These are phyloP conservation scores for Rhodotorula kratochvilovae DNA, from an alignment of 768 basidiomycete species.

Conservation along the genomic window DNA sequence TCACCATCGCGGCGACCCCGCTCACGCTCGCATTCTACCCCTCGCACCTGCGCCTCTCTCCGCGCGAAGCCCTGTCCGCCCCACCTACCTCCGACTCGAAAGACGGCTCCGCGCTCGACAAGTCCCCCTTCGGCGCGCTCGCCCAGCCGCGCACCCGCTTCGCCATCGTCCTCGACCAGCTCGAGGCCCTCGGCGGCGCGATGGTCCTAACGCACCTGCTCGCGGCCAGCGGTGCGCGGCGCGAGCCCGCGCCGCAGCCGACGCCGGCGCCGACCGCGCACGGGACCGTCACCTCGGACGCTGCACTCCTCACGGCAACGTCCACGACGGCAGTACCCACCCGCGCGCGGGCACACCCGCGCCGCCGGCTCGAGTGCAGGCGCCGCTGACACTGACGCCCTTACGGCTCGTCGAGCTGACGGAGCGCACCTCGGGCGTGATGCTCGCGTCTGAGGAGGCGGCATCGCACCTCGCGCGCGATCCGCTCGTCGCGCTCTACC, in stretches of 20 bases:
- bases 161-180: constrained; percentile 79
- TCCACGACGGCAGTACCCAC: not conserved
- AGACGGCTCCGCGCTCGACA: not conserved
- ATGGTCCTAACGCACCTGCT: constrained; percentile 87
- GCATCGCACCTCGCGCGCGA: constrained; percentile 69
- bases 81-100: not conserved
- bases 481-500: constrained; percentile 66
- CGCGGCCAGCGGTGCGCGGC: constrained; percentile 39
- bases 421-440: constrained; percentile 76
- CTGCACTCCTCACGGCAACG: not conserved
- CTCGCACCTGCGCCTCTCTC: constrained; percentile 52
- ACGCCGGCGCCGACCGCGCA: not conserved
- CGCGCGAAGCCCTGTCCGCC: not conserved
- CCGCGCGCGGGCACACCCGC: not conserved
- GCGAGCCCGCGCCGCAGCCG: too few species aligned
- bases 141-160: constrained; percentile 56
- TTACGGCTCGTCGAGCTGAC: constrained; percentile 86
- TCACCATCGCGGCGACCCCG: constrained; percentile 81
- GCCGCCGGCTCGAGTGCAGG: too few species aligned
- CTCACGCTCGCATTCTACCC: constrained; percentile 76
- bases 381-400: constrained; percentile 57
- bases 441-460: constrained; percentile 65
- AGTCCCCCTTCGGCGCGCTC: constrained; percentile 2
- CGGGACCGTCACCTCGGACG: not conserved
- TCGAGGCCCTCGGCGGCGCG: constrained; percentile 80